These are phyloP conservation scores for Chrysanthemum lavandulifolium DNA, from an alignment of 129 eudicot species.

Conservation along the genomic window DNA sequence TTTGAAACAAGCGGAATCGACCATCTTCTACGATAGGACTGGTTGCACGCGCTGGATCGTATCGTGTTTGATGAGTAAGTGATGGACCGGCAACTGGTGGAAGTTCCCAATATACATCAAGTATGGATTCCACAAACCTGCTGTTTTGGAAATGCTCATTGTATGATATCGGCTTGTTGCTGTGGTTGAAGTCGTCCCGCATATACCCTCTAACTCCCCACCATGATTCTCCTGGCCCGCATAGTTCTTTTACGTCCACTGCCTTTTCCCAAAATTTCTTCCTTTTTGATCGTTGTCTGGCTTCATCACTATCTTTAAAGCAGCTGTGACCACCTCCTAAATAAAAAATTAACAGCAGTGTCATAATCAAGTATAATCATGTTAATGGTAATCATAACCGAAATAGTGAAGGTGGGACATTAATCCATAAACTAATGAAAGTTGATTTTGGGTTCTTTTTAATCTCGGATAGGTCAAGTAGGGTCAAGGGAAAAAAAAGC, in stretches of 20 bases:
- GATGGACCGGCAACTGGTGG: conserved; percentile 97
- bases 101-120: conserved; percentile 87
- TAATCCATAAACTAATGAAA: too few species aligned
- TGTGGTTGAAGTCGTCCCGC: conserved; percentile 94
- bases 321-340: conserved; percentile 97
- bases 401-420: too few species aligned
- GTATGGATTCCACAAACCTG: conserved; percentile 82
- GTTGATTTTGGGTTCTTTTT: too few species aligned
- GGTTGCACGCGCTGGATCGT: conserved; percentile 82
- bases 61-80: conserved; percentile 86
- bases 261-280: conserved; percentile 93
- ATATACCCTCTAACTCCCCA: conserved; percentile 96
- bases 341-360: background rate
- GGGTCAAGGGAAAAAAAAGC: too few species aligned
- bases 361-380: background rate
- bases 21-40: conserved; percentile 94
- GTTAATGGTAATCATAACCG: too few species aligned
- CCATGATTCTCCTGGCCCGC: conserved; percentile 89
- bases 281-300: conserved; percentile 57
- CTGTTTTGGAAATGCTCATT: conserved; percentile 76
- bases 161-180: conserved; percentile 60
- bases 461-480: too few species aligned
- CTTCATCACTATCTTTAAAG: conserved; percentile 81
- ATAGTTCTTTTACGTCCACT: conserved; percentile 64
- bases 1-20: conserved; percentile 65